Percentiles rank a stretch among this genome's conserved stretches.
phyloP scores from a whole-genome alignment of 371 early-diverging fungal species.

The Amoeboaphelidium protococcarum region DNA sequence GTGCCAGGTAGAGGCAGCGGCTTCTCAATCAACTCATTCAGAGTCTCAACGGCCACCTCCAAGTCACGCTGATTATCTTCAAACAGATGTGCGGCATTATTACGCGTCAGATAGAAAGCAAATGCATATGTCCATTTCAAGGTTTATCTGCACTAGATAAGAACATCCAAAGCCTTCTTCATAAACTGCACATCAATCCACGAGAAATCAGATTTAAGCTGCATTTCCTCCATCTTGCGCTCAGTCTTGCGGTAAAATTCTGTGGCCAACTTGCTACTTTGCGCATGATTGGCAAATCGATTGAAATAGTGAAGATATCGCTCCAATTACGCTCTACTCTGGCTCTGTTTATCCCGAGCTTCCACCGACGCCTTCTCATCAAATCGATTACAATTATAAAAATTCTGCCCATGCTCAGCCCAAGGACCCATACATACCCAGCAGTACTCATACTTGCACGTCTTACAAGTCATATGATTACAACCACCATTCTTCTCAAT shows the following conservation, averaged over 20 bases:
- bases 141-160: constrained; percentile 56
- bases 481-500: constrained; percentile 66
- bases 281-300: constrained; percentile 90
- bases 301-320: constrained; percentile 82
- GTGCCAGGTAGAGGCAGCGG: constrained; percentile 14
- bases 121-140: constrained; percentile 91
- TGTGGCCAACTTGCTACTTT: constrained; percentile 63
- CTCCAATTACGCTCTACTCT: constrained; percentile 64
- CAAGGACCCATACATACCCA: constrained; percentile 66
- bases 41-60: constrained; percentile 75
- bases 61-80: constrained; percentile 89
- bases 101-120: constrained; percentile 63
- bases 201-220: constrained; percentile 52
- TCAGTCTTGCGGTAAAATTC: constrained; percentile 65
- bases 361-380: constrained; percentile 53
- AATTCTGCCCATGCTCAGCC: constrained; percentile 72
- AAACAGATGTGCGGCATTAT: constrained; percentile 69
- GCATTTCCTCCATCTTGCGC: constrained; percentile 86
- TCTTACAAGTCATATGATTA: constrained; percentile 78
- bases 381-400: constrained; percentile 84
- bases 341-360: constrained; percentile 51
- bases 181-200: constrained; percentile 98
- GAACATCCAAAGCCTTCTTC: constrained; percentile 62
- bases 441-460: constrained; percentile 62
- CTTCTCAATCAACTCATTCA: constrained; percentile 62